A percentile compares a stretch with the other conserved stretches of the same genome.
These are phyloP conservation scores for Mortierella sp. DNA, from an alignment of 371 early-diverging fungal species.

Conservation along the genomic window DNA sequence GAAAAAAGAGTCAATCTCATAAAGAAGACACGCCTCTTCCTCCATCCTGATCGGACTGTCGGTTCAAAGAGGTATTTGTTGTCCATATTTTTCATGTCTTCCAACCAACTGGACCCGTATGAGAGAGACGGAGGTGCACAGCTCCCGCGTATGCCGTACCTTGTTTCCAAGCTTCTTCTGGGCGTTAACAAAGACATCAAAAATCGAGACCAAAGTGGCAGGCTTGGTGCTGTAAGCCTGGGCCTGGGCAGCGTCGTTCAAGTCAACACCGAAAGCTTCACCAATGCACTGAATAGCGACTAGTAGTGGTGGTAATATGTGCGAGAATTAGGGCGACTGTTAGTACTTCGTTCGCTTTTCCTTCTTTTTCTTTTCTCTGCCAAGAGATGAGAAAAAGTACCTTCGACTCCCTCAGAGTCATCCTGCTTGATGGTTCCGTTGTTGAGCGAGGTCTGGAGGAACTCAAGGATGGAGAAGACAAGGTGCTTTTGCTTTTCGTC, in stretches of 20 bases:
- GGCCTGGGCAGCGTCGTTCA: slow-evolving; percentile 76
- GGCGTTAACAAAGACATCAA: slow-evolving; percentile 92
- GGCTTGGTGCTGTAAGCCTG: slow-evolving; percentile 87
- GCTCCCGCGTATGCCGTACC: slow-evolving; percentile 22
- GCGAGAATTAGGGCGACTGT: neutral
- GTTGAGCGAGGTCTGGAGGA: slow-evolving; percentile 83
- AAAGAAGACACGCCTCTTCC: neutral
- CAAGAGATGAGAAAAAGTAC: slow-evolving; percentile 57
- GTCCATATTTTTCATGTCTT: neutral
- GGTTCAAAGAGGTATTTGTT: slow-evolving; percentile 1
- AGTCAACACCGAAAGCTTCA: slow-evolving; percentile 93
- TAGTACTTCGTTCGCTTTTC: neutral
- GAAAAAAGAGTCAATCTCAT: neutral
- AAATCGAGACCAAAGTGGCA: slow-evolving; percentile 82
- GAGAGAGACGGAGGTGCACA: neutral
- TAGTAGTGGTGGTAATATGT: slow-evolving; percentile 22
- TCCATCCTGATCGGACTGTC: neutral
- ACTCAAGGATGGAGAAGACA: slow-evolving; percentile 92
- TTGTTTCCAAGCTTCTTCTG: slow-evolving; percentile 71
- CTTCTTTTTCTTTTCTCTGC: too few species aligned
- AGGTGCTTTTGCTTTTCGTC: slow-evolving; percentile 83
- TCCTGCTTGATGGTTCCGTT: slow-evolving; percentile 85
- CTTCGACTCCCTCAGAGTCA: slow-evolving; percentile 92
- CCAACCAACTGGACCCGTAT: neutral
- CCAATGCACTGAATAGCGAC: slow-evolving; percentile 96